Evolutionary conservation across 2,329 filamentous ascomycete species (phyloP).

Genomic region (Fusarium metavorans): DNA sequence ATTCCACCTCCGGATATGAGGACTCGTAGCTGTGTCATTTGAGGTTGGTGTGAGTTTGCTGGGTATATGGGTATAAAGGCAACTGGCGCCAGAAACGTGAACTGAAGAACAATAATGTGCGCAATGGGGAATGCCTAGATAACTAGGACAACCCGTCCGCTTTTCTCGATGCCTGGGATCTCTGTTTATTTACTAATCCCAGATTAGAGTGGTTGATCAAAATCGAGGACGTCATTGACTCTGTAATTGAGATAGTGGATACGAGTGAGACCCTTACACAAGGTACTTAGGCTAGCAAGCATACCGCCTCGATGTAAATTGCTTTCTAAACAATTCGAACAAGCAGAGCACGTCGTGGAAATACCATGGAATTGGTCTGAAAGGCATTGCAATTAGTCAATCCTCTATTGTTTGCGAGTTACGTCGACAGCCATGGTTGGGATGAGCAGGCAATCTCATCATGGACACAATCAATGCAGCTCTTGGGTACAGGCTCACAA

Average conservation of each 20-base stretch:
- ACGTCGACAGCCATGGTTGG: neutral
- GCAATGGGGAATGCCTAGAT: neutral
- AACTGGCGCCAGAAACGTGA: neutral
- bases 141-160: neutral
- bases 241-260: neutral
- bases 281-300: neutral
- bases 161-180: neutral
- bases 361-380: neutral
- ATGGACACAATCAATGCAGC: neutral
- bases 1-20: constrained; percentile 63
- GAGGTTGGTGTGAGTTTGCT: neutral
- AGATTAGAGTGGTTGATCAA: neutral
- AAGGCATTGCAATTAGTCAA: neutral
- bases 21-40: constrained; percentile 51
- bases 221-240: constrained; percentile 27
- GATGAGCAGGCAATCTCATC: neutral
- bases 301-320: neutral
- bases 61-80: neutral
- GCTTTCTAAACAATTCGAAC: neutral
- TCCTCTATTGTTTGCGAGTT: neutral
- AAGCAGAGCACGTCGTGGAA: fast-evolving
- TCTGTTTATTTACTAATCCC: neutral
- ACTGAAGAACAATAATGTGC: neutral
- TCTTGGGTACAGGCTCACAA: neutral
- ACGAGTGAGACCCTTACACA: neutral